These are phyloP conservation scores for Daedaleopsis sinensis DNA, from an alignment of 768 basidiomycete genomes.

Conservation along the genomic window DNA sequence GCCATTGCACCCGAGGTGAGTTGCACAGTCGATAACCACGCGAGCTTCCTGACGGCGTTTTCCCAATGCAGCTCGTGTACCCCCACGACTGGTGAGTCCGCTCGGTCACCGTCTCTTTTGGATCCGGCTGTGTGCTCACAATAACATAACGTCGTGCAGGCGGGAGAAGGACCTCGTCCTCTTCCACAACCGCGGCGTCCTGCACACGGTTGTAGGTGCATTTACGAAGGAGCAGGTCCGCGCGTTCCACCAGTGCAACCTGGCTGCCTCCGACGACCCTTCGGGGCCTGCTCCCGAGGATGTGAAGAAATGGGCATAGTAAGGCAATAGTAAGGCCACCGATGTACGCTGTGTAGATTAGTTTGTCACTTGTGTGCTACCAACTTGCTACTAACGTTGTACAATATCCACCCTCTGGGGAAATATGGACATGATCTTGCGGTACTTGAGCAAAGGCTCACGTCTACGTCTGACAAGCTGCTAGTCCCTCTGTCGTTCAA, in stretches of 20 bases:
- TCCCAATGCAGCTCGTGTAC: conserved; percentile 64
- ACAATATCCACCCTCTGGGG: no score
- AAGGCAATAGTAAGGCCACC: no score
- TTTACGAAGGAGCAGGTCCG: conserved; percentile 70
- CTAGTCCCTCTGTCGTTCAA: no score
- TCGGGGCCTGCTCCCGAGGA: conserved; percentile 70
- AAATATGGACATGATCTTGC: no score
- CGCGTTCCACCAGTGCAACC: conserved; percentile 85
- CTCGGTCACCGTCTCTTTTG: background rate
- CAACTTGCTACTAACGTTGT: no score
- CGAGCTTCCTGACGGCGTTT: conserved; percentile 9
- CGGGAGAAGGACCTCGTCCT: conserved; percentile 73
- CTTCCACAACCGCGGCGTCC: conserved; percentile 84
- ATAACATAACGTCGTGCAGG: conserved; percentile 27
- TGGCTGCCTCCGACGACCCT: conserved; percentile 80
- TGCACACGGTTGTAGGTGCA: conserved; percentile 80
- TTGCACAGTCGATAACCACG: conserved; percentile 8
- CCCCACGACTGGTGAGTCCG: conserved; percentile 77
- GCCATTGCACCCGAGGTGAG: conserved; percentile 79
- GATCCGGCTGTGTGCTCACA: background rate
- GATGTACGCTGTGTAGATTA: background rate
- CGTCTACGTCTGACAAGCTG: no score
- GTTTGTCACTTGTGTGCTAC: no score
- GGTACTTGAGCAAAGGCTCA: no score
- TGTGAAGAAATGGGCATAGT: conserved; percentile 62